phyloP scores from a whole-genome alignment of 495 filamentous ascomycete genomes.

The Lophium mytilinum region DNA sequence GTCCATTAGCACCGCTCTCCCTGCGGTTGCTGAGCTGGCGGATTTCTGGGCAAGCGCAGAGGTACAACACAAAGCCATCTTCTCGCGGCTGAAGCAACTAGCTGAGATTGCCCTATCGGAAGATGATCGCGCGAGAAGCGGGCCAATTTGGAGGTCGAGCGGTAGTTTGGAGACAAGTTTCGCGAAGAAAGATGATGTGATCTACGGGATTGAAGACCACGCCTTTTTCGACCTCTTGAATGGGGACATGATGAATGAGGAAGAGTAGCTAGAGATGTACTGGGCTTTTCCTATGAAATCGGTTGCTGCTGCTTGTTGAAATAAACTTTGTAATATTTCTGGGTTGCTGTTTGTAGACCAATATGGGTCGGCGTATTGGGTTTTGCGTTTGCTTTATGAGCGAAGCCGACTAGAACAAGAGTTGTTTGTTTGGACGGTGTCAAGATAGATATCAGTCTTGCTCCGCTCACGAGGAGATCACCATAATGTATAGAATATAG shows the following conservation, averaged over 20 bases:
- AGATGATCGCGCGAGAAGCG: neutral
- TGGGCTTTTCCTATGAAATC: too few species aligned
- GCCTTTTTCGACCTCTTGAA: neutral
- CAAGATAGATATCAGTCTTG: too few species aligned
- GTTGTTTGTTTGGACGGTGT: too few species aligned
- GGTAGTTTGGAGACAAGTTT: neutral
- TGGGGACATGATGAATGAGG: neutral
- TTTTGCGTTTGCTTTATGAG: too few species aligned
- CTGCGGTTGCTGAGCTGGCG: conserved; percentile 22
- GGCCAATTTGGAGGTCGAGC: conserved; percentile 1
- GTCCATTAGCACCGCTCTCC: conserved; percentile 11
- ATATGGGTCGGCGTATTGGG: too few species aligned
- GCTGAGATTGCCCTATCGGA: conserved; percentile 1
- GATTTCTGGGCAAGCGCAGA: conserved; percentile 27
- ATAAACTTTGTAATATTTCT: too few species aligned
- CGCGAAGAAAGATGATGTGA: neutral
- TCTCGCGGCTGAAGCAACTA: conserved; percentile 12
- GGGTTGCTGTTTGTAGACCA: too few species aligned
- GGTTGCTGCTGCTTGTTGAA: too few species aligned
- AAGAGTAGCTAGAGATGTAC: too few species aligned
- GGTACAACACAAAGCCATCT: conserved; percentile 20
- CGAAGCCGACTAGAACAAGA: too few species aligned
- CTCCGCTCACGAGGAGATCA: too few species aligned
- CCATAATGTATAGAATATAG: too few species aligned
- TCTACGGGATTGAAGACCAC: neutral